Base-by-base conservation (phyloP, 768 basidiomycete species). In the Phylloporus rhodoxanthus region DNA sequence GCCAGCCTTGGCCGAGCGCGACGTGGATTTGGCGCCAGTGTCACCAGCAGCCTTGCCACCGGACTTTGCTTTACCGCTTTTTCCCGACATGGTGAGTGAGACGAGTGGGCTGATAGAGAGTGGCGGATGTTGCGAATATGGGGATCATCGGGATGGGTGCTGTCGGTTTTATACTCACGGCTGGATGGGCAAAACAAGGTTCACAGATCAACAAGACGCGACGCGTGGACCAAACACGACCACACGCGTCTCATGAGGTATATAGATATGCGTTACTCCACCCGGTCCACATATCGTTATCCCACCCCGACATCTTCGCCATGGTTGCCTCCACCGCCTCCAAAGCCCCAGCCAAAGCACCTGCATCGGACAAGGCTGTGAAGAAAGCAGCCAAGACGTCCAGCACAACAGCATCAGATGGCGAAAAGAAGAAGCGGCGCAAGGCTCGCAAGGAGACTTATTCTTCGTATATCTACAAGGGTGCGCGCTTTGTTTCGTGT, bases 401-500 rank as follows among this genome's bases (percentile, higher is more conserved):
- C 4, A 69, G 80, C 5, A 70, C 77, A 10, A 65, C 75, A 49
- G 69, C 82, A 7, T 72, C 75, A 33, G 82, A 81, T 47, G 82
- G 79, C 41, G 86, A 91, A 69, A 89, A 90, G 81, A 92, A 92
- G 80, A 85, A 86, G 76, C 75, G 85, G 60, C 85, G 84, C 72
- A 94, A 93, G 79, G 68, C 78, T 47, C 78, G 91, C 71, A 91
- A 91, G 77, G 90, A 92, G 77, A 91, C 90, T 2, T 92, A 91
- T 75, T 85, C 90, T 19, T 89, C 90, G 29, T 95, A 95, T 77
- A 93, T 96, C 69, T 92, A 91, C 79, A 92, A 91, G 72, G 87
- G 88, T 87, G 5, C 2, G 39, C 33, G 20, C 5, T 19, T 40
- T 34, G 21, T 28, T 34, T 39, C 1, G 13, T 19, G 8, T 15